Evolutionary conservation across 352 stramenopile genomes (phyloP), one percentile per base, ranked within the genome.

Genomic region (Thraustochytrium striatum): DNA sequence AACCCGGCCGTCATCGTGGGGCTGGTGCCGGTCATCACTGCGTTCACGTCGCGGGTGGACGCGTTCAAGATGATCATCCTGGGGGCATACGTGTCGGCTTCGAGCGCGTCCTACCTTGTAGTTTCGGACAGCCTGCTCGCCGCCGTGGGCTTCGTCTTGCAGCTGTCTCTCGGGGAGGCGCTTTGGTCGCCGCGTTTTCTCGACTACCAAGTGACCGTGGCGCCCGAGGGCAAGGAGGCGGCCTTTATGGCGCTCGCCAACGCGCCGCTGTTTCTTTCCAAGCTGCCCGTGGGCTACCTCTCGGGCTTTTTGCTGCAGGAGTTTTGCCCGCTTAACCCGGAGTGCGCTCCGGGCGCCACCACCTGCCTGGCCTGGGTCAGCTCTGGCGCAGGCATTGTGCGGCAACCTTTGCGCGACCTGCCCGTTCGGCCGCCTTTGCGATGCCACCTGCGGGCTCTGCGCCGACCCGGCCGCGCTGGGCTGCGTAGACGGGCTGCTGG

Each of bases 1-100:
- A 91, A 91, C 62, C 87, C 87, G 44, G 69, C 83, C 8, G 57
- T 91, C 21, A 90, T 91, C 68, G 88, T 91, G 16, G 83, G 86
- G 16, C 72, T 91, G 11, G 87, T 90, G 1, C 87, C 87, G 21
- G 79, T 89, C 9, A 75, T 91, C 0, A 85, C 86, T 0, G 86
- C 86, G 9, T 81, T 82, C 7, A 91, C 87, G 3, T 84, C 82
- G 0, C 21, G 85, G 0, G 68, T 87, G 8, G 57, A 87, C 59
- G 83, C 86, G 33, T 82, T 89, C 33, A 52, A 86, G 8, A 89
- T 91, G 85, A 90, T 91, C 65, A 83, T 88, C 62, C 80, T 81
- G 59, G 87, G 87, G 30, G 86, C 72, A 2, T 90, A 89, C 58
- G 58, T 91, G 21, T 86, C 83, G 69, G 84, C 87, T 33, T 39